These are phyloP conservation scores for Clonostachys byssicola DNA, from an alignment of 2,329 filamentous ascomycete species.

Conservation along the genomic window DNA sequence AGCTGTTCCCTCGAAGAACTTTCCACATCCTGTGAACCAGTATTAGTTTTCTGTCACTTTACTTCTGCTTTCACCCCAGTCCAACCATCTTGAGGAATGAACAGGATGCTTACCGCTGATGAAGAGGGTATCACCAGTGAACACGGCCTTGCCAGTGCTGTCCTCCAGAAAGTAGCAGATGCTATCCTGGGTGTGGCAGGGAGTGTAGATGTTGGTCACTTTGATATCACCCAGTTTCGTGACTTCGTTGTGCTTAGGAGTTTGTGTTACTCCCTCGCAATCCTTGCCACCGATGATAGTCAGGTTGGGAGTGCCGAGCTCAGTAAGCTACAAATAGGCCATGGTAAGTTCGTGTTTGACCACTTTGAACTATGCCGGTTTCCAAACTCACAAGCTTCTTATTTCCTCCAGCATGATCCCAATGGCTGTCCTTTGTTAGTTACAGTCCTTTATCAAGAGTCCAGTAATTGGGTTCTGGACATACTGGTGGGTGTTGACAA, in stretches of 20 bases:
- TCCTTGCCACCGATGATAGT: conserved; percentile 85
- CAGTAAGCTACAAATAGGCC: conserved; percentile 19
- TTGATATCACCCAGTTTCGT: conserved; percentile 83
- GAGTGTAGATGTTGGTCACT: conserved; percentile 87
- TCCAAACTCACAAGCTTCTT: conserved; percentile 61
- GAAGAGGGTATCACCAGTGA: conserved; percentile 95
- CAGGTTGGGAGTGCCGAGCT: conserved; percentile 54
- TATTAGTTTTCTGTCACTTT: no score
- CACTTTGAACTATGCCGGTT: not conserved
- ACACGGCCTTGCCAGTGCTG: conserved; percentile 69
- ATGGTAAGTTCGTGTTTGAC: conserved; percentile 1
- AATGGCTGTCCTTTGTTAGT: conserved; percentile 58
- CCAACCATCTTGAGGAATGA: no score
- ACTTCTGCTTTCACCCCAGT: no score
- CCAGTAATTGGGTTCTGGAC: conserved; percentile 20
- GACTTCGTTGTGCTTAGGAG: conserved; percentile 67
- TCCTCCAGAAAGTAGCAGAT: conserved; percentile 95
- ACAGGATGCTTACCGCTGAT: conserved; percentile 62
- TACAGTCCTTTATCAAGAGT: not conserved
- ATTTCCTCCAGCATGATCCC: conserved; percentile 94
- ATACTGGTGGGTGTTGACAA: conserved; percentile 97
- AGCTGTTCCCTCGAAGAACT: conserved; percentile 90
- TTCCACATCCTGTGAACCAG: conserved; percentile 69
- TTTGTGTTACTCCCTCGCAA: conserved; percentile 75
- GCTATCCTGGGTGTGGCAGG: conserved; percentile 97